phyloP scores from a whole-genome alignment of 23 red algal species.

The Gracilariopsis chorda region DNA sequence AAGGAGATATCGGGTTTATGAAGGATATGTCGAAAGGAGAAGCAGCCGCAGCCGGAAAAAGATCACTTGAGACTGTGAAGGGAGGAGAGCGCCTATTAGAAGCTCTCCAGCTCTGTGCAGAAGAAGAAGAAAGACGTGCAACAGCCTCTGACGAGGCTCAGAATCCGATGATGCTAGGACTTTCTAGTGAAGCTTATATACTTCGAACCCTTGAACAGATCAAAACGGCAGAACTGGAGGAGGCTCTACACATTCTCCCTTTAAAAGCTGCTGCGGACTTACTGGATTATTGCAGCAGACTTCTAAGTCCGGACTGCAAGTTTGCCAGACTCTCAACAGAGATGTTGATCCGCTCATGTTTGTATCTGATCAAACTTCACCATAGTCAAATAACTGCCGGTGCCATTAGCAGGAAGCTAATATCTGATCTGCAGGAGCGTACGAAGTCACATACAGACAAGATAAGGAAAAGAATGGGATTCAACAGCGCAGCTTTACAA shows the following conservation, averaged over 20 bases:
- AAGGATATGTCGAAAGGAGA: conserved; percentile 32
- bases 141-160: conserved; percentile 17
- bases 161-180: conserved; percentile 46
- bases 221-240: conserved; percentile 55
- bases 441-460: neutral
- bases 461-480: conserved; percentile 15
- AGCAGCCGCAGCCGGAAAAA: conserved; percentile 52
- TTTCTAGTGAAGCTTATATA: conserved; percentile 41
- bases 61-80: conserved; percentile 76
- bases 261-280: neutral
- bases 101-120: conserved; percentile 47
- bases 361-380: conserved; percentile 36
- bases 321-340: conserved; percentile 12
- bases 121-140: conserved; percentile 36
- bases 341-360: conserved; percentile 28
- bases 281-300: conserved; percentile 11
- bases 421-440: conserved; percentile 20
- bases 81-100: conserved; percentile 77
- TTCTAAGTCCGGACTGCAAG: neutral
- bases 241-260: conserved; percentile 56
- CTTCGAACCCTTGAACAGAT: conserved; percentile 54
- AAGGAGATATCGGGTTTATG: conserved; percentile 1
- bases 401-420: conserved; percentile 29
- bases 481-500: conserved; percentile 24
- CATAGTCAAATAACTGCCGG: conserved; percentile 61